Conservation (phyloP, 2,329 filamentous ascomycete species). For the Calycina marina region DNA sequence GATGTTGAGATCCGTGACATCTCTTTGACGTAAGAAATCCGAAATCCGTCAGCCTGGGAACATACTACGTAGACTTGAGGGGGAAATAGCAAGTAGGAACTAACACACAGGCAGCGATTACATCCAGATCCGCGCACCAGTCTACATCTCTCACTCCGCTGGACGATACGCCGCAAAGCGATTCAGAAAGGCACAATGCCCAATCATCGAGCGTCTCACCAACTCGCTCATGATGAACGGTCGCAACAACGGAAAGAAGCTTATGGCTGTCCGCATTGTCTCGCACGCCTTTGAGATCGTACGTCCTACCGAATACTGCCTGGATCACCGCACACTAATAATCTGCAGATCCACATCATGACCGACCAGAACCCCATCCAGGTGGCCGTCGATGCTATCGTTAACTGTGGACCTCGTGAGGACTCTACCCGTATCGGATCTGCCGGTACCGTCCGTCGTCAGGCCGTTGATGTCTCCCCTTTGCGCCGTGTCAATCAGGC, state of each 20-base stretch:
- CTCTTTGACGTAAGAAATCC: constrained; percentile 82
- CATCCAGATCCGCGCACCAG: constrained; percentile 97
- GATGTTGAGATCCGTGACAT: constrained; percentile 99
- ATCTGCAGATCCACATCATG: constrained; percentile 90
- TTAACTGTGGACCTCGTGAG: constrained; percentile 99
- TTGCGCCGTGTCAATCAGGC: constrained; percentile 99
- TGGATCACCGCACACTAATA: constrained; percentile 3
- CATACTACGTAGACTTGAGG: not conserved
- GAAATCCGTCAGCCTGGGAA: constrained; percentile 1
- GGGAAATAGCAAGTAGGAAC: constrained; percentile 5
- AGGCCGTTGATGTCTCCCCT: constrained; percentile 99
- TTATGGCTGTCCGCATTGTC: constrained; percentile 99
- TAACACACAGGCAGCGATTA: constrained; percentile 62
- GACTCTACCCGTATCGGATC: constrained; percentile 99
- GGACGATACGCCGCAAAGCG: constrained; percentile 98
- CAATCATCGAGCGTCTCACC: constrained; percentile 99
- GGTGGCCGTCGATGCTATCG: constrained; percentile 96
- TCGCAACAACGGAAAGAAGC: constrained; percentile 99
- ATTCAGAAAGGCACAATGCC: constrained; percentile 99
- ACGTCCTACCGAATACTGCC: constrained; percentile 33
- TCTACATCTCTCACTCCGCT: constrained; percentile 98
- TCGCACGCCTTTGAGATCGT: constrained; percentile 99
- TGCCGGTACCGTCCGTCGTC: constrained; percentile 97
- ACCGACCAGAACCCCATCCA: constrained; percentile 99
- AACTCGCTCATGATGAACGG: constrained; percentile 99